These are phyloP conservation scores for Mucor indicus DNA, from an alignment of 371 early-diverging fungal genomes.

Conservation along the genomic window DNA sequence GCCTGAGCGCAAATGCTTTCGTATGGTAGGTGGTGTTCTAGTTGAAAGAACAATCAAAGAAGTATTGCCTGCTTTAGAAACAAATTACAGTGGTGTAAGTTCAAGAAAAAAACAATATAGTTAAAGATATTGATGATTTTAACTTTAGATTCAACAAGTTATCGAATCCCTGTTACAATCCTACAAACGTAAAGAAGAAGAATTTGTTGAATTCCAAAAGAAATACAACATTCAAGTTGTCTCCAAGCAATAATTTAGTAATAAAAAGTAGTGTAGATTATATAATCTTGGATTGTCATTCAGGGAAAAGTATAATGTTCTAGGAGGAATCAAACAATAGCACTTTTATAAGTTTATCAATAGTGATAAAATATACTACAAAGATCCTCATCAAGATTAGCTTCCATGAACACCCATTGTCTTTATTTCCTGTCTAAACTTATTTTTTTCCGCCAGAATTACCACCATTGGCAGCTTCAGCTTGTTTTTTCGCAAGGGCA, in stretches of 20 bases:
- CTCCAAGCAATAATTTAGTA: slow-evolving; percentile 40
- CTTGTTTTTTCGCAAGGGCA: slow-evolving; percentile 34
- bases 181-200: slow-evolving; percentile 89
- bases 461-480: slow-evolving; percentile 11
- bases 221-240: slow-evolving; percentile 75
- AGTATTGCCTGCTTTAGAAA: slow-evolving; percentile 85
- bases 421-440: no score
- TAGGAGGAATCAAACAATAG: no score
- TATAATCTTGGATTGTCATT: no score
- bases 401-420: no score
- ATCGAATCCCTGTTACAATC: slow-evolving; percentile 71
- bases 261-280: not conserved
- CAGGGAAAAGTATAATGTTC: no score
- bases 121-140: not conserved
- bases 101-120: not conserved
- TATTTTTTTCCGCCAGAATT: not conserved
- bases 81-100: slow-evolving; percentile 83
- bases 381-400: no score
- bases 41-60: slow-evolving; percentile 92
- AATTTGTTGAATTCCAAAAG: slow-evolving; percentile 82
- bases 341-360: no score
- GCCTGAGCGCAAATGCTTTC: slow-evolving; percentile 86
- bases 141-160: slow-evolving; percentile 71
- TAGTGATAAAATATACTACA: no score
- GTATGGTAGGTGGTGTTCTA: slow-evolving; percentile 90